Conservation (phyloP, 352 stramenopile genomes). For the Phytophthora chlamydospora region DNA sequence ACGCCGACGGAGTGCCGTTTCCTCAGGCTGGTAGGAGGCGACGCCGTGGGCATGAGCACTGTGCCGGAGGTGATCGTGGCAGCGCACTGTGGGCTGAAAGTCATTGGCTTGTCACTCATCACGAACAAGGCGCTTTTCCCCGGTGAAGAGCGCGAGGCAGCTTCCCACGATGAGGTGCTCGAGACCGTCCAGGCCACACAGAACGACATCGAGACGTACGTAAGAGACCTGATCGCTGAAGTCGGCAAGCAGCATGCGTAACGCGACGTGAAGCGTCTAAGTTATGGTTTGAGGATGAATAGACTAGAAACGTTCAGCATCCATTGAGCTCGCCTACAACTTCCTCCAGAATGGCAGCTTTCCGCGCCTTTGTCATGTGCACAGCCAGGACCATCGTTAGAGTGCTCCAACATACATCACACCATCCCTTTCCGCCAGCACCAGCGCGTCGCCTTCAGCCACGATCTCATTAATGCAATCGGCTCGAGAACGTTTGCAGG, state of each 20-base stretch:
- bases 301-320: no score
- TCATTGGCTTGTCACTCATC: constrained; percentile 95
- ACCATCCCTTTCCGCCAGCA: no score
- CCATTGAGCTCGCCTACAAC: no score
- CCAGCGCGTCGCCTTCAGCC: no score
- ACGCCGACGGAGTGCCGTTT: constrained; percentile 92
- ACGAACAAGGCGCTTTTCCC: constrained; percentile 92
- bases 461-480: no score
- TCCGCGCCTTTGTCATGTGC: no score
- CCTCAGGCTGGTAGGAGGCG: constrained; percentile 87
- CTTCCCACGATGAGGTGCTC: constrained; percentile 92
- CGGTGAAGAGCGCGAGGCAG: constrained; percentile 69
- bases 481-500: no score
- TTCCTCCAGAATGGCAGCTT: no score
- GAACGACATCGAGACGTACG: constrained; percentile 23
- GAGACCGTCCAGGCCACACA: constrained; percentile 74
- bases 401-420: no score
- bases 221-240: constrained; percentile 19
- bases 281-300: neutral
- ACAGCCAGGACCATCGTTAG: no score
- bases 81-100: constrained; percentile 92
- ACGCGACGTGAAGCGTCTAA: neutral
- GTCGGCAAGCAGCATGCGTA: constrained; percentile 4
- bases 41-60: constrained; percentile 96
- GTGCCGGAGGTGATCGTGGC: constrained; percentile 95